Percentiles rank a stretch among this genome's conserved stretches.
Conservation (phyloP, 23 red algal genomes). For the Gracilariopsis chorda region DNA sequence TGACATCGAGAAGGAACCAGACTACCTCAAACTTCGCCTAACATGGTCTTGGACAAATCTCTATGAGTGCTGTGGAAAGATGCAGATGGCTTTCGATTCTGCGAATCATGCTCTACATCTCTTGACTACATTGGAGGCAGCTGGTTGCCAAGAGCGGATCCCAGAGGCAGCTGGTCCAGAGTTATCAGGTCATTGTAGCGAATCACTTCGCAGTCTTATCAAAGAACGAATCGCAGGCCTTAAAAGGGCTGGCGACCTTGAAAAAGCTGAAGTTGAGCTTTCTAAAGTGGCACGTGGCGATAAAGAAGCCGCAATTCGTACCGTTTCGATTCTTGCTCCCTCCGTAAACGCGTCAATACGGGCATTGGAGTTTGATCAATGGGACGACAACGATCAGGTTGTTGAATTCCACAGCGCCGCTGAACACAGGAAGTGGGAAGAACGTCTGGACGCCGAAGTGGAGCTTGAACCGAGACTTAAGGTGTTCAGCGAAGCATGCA, state of each 20-base stretch:
- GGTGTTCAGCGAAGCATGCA: slow-evolving; percentile 45
- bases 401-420: slow-evolving; percentile 13
- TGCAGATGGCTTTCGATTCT: slow-evolving; percentile 35
- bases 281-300: slow-evolving; percentile 37
- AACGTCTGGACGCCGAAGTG: slow-evolving; percentile 45
- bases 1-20: neutral
- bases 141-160: neutral
- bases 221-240: slow-evolving; percentile 6
- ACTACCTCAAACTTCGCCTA: slow-evolving; percentile 26
- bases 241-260: slow-evolving; percentile 44
- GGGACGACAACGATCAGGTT: slow-evolving; percentile 31
- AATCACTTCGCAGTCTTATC: slow-evolving; percentile 6
- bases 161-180: slow-evolving; percentile 39
- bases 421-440: slow-evolving; percentile 41
- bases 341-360: slow-evolving; percentile 44
- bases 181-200: slow-evolving; percentile 30
- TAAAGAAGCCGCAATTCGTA: slow-evolving; percentile 50
- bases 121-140: neutral
- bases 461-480: slow-evolving; percentile 48
- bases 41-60: slow-evolving; percentile 35
- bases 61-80: slow-evolving; percentile 35
- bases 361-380: neutral
- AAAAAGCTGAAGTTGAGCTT: slow-evolving; percentile 61
- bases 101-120: slow-evolving; percentile 31
- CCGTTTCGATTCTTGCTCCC: slow-evolving; percentile 47